Evolutionary conservation across 106 monocot species (phyloP), one percentile per base, ranked within the genome.

Genomic region (Dendrobium huoshanense): DNA sequence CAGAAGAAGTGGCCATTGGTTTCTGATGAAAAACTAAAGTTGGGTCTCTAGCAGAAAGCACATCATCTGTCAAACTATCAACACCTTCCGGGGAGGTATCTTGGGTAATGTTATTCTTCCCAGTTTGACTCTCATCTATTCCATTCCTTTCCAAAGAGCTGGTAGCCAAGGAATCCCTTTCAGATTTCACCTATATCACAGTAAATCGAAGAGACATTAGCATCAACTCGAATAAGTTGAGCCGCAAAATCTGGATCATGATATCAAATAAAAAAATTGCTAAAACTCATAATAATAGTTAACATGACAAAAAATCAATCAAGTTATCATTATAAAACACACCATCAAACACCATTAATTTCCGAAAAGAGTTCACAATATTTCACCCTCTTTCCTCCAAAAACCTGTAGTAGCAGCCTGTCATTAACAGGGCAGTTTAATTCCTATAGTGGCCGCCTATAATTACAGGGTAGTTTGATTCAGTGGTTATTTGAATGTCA

Each of bases 1-100:
- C 20, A 78, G 82, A 83, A 75, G 81, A 48, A 54, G 86, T 86
- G 67, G 20, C 59, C 31, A 80, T 79, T 81, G 90, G 86, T 75
- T 89, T 90, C 81, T 88, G 88, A 80, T 84, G 92, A 13, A 98
- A 83, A 79, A 87, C 88, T 73, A 98, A 80, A 25, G 94, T 94
- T 54, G 89, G 95, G 79, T 91, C 98, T 87, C 88, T 91, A 81
- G 77, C 84, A 79, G 81, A 84, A 77, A 79, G 40, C 31, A 86
- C 31, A 54, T 86, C 88, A 79, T 88, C 88, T 79, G 85, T 82
- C 40, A 78, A 70, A 85, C 55, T 54, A 82, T 83, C 84, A 61
- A 85, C 75, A 83, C 42, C 64, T 33, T 70, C 79, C 29, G 73
- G 68, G 49, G 20, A 73, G 43, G 40, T 70, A 55, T 78, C 81